Evolutionary conservation across 345 rosid genomes (phyloP).

Genomic region (Aquilaria malaccensis): DNA sequence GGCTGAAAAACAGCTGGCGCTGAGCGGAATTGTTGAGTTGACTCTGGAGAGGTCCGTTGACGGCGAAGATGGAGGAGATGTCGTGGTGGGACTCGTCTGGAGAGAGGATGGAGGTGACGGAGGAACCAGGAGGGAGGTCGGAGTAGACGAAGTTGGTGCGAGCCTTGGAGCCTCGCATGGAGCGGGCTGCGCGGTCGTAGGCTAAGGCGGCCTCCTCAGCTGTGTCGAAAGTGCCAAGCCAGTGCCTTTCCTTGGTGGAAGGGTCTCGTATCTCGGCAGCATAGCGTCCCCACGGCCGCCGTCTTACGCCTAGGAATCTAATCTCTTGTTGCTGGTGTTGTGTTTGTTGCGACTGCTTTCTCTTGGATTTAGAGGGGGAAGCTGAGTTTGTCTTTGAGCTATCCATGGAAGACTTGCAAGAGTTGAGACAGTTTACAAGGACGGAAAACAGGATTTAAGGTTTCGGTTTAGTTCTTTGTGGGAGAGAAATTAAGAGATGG

Average conservation of each 20-base stretch:
- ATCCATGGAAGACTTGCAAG: constrained; percentile 22
- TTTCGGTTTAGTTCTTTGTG: background rate
- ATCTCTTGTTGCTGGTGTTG: constrained; percentile 22
- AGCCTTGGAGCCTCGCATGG: constrained; percentile 81
- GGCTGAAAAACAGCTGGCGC: constrained; percentile 17
- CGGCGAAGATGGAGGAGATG: constrained; percentile 39
- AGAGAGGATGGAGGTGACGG: constrained; percentile 79
- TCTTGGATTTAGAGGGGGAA: constrained; percentile 56
- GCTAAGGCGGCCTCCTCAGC: constrained; percentile 94
- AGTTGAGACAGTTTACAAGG: background rate
- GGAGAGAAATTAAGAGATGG: constrained; percentile 8
- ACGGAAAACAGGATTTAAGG: background rate
- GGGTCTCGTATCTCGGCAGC: constrained; percentile 97
- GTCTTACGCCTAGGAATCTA: constrained; percentile 82
- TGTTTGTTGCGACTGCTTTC: constrained; percentile 30
- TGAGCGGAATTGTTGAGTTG: constrained; percentile 17
- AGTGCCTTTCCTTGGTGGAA: constrained; percentile 82
- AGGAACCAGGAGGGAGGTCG: constrained; percentile 75
- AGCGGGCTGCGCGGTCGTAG: constrained; percentile 84
- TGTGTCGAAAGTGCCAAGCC: constrained; percentile 89
- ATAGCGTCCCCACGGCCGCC: constrained; percentile 95
- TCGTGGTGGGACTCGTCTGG: constrained; percentile 67
- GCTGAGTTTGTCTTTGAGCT: constrained; percentile 21
- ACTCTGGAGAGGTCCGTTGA: constrained; percentile 25
- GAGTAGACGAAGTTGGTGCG: constrained; percentile 92